These are phyloP conservation scores for Rubroboletus satanas DNA, from an alignment of 768 basidiomycete genomes.

Conservation along the genomic window DNA sequence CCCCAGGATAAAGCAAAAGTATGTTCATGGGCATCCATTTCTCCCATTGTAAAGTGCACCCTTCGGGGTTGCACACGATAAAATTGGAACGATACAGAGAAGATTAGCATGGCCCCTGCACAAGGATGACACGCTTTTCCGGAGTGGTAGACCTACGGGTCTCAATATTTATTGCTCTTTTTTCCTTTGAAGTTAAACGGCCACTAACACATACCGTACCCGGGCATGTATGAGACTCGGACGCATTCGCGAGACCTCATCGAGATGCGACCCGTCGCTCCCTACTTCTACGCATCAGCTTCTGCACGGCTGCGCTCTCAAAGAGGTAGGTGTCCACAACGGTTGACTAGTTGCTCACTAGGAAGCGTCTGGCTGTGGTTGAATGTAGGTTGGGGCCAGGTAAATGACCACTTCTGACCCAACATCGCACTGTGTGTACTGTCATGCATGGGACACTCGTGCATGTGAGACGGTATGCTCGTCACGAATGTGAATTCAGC, in stretches of 20 bases:
- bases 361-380: not conserved
- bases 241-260: not conserved
- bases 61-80: slow-evolving; percentile 94
- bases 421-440: not conserved
- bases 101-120: slow-evolving; percentile 99
- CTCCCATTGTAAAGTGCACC: slow-evolving; percentile 43
- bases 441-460: not conserved
- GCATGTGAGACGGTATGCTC: not conserved
- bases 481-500: not conserved
- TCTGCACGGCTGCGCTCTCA: too few species aligned
- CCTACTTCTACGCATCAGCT: not conserved
- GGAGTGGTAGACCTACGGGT: slow-evolving; percentile 70
- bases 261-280: not conserved
- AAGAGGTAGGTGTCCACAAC: not conserved
- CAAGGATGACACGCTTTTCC: slow-evolving; percentile 99
- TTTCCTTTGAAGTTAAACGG: not conserved
- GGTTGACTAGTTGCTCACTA: not conserved
- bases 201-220: too few species aligned
- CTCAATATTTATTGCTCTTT: slow-evolving; percentile 37
- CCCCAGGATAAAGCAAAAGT: slow-evolving; percentile 21
- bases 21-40: not conserved
- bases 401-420: not conserved
- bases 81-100: slow-evolving; percentile 99
- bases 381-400: not conserved
- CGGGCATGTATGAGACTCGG: too few species aligned